Evolutionary conservation across 2,329 filamentous ascomycete species (phyloP), one percentile per base, ranked within the genome.

Genomic region (Ilyonectria robusta): DNA sequence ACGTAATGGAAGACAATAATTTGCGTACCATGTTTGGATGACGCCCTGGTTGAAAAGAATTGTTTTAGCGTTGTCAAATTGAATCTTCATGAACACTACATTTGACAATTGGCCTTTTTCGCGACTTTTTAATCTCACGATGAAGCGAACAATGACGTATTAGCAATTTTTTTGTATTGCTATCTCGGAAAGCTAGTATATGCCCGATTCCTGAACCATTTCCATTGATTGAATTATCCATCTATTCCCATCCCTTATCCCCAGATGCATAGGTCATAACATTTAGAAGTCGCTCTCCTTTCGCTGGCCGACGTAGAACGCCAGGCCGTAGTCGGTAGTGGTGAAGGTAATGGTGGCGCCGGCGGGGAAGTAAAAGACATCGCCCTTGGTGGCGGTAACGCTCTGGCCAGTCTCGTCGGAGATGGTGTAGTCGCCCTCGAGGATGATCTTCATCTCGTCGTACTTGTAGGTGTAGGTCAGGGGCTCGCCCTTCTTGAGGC

Each of bases 371-470:
- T 89, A 90, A 72, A 93, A 91, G 54, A 92, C 88, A 78, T 93
- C 91, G 0, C 91, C 91, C 8, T 86, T 83, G 35, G 81, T 83
- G 9, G 88, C 91, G 58, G 85, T 84, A 26, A 90, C 88, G 70
- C 85, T 86, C 70, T 85, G 81, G 42, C 90, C 91, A 2, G 88
- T 88, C 77, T 87, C 87, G 70, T 92, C 91, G 33, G 83, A 83
- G 73, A 93, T 91, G 68, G 89, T 86, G 75, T 90, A 92, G 71
- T 87, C 84, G 15, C 91, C 91, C 73, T 92, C 90, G 10, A 93
- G 80, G 70, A 93, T 90, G 76, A 93, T 91, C 83, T 93, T 93
- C 88, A 92, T 91, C 83, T 93, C 91, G 75, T 93, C 87, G 79
- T 92, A 93, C 46, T 84, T 89, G 80, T 93, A 93, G 35, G 86